Evolutionary conservation across 306 rosid genomes (phyloP).

Genomic region (Benincasa hispida): DNA sequence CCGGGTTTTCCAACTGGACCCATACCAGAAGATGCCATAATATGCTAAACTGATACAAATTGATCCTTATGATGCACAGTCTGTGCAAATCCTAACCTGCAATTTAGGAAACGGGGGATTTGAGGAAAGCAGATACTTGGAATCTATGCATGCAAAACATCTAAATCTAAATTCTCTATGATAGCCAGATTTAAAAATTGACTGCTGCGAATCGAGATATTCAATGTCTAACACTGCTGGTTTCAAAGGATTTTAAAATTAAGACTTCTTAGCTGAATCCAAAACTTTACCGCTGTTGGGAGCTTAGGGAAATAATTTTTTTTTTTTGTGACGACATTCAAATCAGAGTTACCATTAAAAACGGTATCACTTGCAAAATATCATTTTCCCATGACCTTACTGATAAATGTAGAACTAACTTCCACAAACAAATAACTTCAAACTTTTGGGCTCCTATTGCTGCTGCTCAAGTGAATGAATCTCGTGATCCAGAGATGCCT

Average conservation of each 20-base stretch:
- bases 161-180: neutral
- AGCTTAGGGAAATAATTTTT: neutral
- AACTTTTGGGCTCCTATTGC: neutral
- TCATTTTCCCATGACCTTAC: neutral
- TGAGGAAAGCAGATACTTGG: neutral
- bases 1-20: constrained; percentile 21
- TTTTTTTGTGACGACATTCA: too few relatives aligned
- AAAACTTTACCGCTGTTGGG: neutral
- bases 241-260: neutral
- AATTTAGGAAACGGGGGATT: neutral
- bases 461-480: neutral
- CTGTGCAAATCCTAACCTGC: neutral
- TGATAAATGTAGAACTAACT: neutral
- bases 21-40: constrained; percentile 28
- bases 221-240: neutral
- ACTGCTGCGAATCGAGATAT: neutral
- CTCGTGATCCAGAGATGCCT: neutral
- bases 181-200: neutral
- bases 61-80: neutral
- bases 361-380: neutral
- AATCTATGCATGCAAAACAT: neutral
- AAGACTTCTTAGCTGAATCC: neutral
- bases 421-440: neutral
- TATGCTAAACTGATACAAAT: neutral
- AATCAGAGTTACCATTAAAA: neutral